phyloP scores from a whole-genome alignment of 768 basidiomycete species.

The Lepiota brunneoincarnata region DNA sequence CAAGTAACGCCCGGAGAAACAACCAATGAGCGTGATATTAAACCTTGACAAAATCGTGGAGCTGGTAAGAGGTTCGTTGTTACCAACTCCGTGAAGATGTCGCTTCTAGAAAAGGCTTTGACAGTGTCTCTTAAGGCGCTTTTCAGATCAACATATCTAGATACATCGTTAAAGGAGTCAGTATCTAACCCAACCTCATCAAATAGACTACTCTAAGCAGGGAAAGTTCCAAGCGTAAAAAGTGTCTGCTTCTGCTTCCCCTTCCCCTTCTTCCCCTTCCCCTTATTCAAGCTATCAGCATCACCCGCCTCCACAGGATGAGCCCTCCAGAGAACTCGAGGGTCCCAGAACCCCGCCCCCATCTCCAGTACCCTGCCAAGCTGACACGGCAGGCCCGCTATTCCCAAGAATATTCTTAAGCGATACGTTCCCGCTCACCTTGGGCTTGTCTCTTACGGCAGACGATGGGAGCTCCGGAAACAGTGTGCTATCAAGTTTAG shows the following conservation, averaged over 20 bases:
- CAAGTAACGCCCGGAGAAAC: too few relatives aligned
- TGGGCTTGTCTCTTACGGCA: constrained; percentile 37
- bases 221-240: constrained; percentile 61
- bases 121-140: too few relatives aligned
- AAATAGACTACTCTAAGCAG: constrained; percentile 22
- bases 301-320: constrained; percentile 12
- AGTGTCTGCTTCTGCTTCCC: constrained; percentile 84
- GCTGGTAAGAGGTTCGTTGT: too few relatives aligned
- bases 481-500: constrained; percentile 48
- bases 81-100: too few relatives aligned
- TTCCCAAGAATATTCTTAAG: constrained; percentile 65
- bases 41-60: too few relatives aligned
- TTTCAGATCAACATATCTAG: too few relatives aligned
- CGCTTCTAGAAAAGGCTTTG: too few relatives aligned
- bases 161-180: too few relatives aligned
- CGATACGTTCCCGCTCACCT: constrained; percentile 63
- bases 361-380: constrained; percentile 35
- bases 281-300: constrained; percentile 24
- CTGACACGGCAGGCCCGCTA: constrained; percentile 31
- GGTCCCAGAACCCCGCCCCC: background rate
- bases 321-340: too few relatives aligned
- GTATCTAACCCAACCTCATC: too few relatives aligned
- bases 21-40: too few relatives aligned
- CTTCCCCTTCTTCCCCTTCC: constrained; percentile 74
- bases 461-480: constrained; percentile 72